A percentile compares a stretch with the other conserved stretches of the same genome.
Evolutionary conservation across 2,329 filamentous ascomycete genomes (phyloP).

Genomic region (Stachybotrys chartarum): DNA sequence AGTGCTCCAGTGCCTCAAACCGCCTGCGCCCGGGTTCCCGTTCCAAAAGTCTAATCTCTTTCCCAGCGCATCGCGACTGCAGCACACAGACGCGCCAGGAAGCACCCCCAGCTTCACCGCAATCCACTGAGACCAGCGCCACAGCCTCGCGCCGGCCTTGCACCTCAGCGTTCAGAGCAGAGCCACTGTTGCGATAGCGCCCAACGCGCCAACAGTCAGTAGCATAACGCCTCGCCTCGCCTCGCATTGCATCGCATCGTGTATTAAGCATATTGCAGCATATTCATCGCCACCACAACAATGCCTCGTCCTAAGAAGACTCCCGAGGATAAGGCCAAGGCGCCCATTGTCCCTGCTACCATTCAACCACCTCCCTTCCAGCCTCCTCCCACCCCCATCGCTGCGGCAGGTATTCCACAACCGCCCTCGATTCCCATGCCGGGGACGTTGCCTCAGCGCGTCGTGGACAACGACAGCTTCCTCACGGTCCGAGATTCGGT

Average conservation of each 20-base stretch:
- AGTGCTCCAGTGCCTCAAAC: neutral
- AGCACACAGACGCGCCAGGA: neutral
- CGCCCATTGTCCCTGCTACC: constrained; percentile 22
- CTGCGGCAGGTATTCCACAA: constrained; percentile 6
- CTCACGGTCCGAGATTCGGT: constrained; percentile 75
- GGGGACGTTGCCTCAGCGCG: constrained; percentile 18
- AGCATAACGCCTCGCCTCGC: neutral
- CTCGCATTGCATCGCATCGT: no score
- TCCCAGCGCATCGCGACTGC: neutral
- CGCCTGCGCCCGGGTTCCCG: neutral
- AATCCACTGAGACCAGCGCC: neutral
- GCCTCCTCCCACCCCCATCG: constrained; percentile 22
- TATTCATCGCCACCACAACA: constrained; percentile 9
- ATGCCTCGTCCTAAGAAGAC: constrained; percentile 42
- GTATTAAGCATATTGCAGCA: constrained; percentile 2
- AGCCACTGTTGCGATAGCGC: neutral
- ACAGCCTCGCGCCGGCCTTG: neutral
- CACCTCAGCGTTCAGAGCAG: neutral
- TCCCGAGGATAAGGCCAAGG: constrained; percentile 28
- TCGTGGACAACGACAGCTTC: constrained; percentile 68
- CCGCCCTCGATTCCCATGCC: constrained; percentile 4
- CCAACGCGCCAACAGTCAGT: neutral
- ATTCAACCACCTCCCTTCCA: constrained; percentile 28
- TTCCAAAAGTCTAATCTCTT: neutral
- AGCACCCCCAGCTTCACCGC: neutral